Conservation (phyloP, 306 rosid species). For the Cicer judaicum region DNA sequence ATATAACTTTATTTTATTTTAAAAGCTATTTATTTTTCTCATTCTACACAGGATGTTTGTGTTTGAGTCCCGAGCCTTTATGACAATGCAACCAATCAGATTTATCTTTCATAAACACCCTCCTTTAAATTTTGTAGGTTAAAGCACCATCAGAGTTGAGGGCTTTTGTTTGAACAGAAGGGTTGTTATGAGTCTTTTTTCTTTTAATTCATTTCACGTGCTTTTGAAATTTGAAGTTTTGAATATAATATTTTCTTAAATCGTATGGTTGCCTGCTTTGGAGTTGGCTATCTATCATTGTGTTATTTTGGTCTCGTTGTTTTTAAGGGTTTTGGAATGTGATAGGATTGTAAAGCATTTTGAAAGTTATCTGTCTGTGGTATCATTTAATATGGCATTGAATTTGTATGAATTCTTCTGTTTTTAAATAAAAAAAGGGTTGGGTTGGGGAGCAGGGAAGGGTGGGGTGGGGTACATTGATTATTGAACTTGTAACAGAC, state of each 20-base stretch:
- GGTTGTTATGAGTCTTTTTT: neutral
- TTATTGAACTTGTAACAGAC: conserved; percentile 4
- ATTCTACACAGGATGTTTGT: neutral
- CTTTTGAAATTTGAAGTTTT: neutral
- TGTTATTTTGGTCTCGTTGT: neutral
- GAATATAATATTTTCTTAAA: conserved; percentile 2
- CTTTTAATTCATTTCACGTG: neutral
- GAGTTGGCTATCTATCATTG: neutral
- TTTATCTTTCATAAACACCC: neutral
- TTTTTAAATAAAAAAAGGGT: neutral
- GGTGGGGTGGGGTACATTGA: neutral
- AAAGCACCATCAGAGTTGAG: neutral
- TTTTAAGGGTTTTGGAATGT: conserved; percentile 3
- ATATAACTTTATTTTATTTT: neutral
- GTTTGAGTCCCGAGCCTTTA: neutral
- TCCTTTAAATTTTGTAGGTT: neutral
- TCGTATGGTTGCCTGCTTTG: neutral
- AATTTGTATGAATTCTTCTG: neutral
- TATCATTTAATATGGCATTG: neutral
- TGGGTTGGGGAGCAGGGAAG: neutral
- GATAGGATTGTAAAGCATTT: conserved; percentile 6
- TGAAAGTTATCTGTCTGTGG: neutral
- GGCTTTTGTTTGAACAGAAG: neutral
- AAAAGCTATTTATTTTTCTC: neutral
- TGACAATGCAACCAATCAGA: neutral